Evolutionary conservation across 164 flowering plant species (phyloP), one percentile per base, ranked within the genome.

Genomic region (Vitis cinerea): DNA sequence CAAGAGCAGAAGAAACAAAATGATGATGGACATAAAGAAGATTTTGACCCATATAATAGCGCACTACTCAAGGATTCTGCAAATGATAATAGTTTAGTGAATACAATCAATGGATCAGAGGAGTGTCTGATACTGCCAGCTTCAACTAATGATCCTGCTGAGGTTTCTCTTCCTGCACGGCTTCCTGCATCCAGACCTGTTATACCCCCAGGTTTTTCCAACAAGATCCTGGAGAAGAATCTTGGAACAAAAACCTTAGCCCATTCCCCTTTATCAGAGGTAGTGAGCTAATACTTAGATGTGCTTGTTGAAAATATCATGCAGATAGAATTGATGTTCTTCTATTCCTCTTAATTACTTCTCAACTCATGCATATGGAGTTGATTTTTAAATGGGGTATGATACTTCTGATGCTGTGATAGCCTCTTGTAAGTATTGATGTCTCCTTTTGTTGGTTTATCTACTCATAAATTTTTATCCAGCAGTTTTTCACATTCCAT

Each of bases 1-100:
- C 31, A 63, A 29, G 72, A 2, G 55, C 66, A 72, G 16, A 60
- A 72, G 23, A 72, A 60, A 5, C 68, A 61, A 49, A n/a, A 63
- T 23, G 31, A 19, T 30, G 77, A 44, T n/a, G 65, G 23, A 61
- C 59, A 63, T 57, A 27, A 50, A 48, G 68, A 56, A 55, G 50
- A 67, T 12, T 44, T 61, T 49, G 60, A 72, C 29, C 51, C 67
- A 37, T 62, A 69, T 58, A 13, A 11, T 52, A 4, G 30, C 47
- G 8, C 27, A 50, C 27, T 19, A 2, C 2, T 16, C 15, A 65
- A 65, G 44, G 65, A 59, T 29, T 2, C 14, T 19, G 14, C 58
- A 50, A 44, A n/a, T 62, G 37, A 55, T 50, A 48, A 54, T 29
- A 16, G 10, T 19, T 4, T 55, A 16, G 53, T 66, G 29, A 61